Base-by-base conservation (phyloP, 495 filamentous ascomycete genomes). In the Xylaria cubensis region DNA sequence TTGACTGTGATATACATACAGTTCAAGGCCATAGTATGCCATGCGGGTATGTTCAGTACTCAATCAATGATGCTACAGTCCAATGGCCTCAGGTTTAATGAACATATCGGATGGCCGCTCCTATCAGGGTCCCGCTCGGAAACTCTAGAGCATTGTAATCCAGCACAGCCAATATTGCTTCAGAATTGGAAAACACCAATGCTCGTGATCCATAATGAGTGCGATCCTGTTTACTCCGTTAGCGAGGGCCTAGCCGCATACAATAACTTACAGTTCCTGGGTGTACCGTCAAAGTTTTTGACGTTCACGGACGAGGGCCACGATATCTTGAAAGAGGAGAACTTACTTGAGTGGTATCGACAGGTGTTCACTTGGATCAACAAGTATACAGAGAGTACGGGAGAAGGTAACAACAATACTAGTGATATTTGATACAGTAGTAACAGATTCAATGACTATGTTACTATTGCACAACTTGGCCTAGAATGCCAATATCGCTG, bases 211-310 rank as follows among this genome's bases (percentile, higher is more conserved):
- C 79, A 80, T 63, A 93, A 89, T 72, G 91, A 91, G 71, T 81
- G 91, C 24, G 94, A 95, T 77, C 94, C 92, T 74, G 85, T 92
- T 19, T 82, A 93, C 48, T 89, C 91, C 0, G 86, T 94, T 36
- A 80, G 75, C 2, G 92, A 95, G 67, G 92, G 91, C 0, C 78
- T 95, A 17, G 88, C 91, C 0, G 88, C 90, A 8, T 96, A 96
- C 78, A 91, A 94, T 72, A 88, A 92, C 12, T 80, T 95, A 61
- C 92, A 95, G 82, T 85, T 78, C 19, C 76, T 82, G 51, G 86
- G 86, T 4, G 80, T 88, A 2, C 87, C 89, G 19, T 91, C 89
- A 72, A 82, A 84, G 78, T 85, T 90, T 71, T 71, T 90, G 59
- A 85, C 83, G 68, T 90, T 89, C 74, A 83, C 83, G 0, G 83